Percentiles rank a stretch among this genome's conserved stretches.
Evolutionary conservation across 495 filamentous ascomycete species (phyloP).

Genomic region (Lophiostoma macrostomum): DNA sequence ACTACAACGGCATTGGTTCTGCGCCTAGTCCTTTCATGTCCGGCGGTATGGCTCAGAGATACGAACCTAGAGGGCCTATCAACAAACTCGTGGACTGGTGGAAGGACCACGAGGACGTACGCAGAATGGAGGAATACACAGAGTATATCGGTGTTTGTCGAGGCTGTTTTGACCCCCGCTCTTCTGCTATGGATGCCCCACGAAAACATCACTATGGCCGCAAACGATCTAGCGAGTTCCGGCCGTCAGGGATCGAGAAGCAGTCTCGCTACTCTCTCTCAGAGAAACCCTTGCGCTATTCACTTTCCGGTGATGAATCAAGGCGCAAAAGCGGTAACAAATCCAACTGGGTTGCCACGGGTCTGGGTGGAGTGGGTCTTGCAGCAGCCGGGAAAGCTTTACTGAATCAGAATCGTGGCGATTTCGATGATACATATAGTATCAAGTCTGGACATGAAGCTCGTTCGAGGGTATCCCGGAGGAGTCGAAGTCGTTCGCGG

Average conservation of each 20-base stretch:
- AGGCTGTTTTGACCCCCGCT: constrained; percentile 64
- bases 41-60: constrained; percentile 24
- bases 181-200: constrained; percentile 59
- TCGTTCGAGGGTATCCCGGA: constrained; percentile 39
- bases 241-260: constrained; percentile 25
- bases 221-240: constrained; percentile 34
- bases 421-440: constrained; percentile 61
- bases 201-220: constrained; percentile 58
- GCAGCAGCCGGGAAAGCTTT: constrained; percentile 51
- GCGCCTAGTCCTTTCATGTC: constrained; percentile 15
- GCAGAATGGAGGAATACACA: constrained; percentile 70
- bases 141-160: constrained; percentile 68
- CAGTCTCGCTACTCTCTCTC: constrained; percentile 30
- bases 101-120: constrained; percentile 65
- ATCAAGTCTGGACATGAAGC: constrained; percentile 49
- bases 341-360: constrained; percentile 52
- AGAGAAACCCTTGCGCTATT: constrained; percentile 50
- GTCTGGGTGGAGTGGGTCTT: constrained; percentile 48
- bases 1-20: constrained; percentile 7
- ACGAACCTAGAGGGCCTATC: constrained; percentile 52
- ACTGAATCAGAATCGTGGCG: constrained; percentile 46
- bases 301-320: constrained; percentile 37
- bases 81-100: constrained; percentile 60
- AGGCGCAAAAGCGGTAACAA: constrained; percentile 52
- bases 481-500: constrained; percentile 38